Evolutionary conservation across 345 rosid genomes (phyloP).

Genomic region (Geranium brycei): DNA sequence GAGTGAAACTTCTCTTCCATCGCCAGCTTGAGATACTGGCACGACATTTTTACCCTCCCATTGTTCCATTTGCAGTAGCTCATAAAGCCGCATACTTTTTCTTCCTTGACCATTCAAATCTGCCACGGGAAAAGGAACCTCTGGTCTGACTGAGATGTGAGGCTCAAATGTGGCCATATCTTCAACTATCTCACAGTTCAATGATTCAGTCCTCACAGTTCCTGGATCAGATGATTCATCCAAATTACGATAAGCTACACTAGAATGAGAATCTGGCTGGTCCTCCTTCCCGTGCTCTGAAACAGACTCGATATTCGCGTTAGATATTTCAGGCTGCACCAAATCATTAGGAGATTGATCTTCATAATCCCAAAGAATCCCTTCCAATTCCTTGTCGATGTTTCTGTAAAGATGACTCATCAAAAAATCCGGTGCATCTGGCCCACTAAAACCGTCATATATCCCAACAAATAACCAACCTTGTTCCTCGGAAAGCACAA

Average conservation of each 20-base stretch:
- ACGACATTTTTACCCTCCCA: slow-evolving; percentile 27
- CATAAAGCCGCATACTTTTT: slow-evolving; percentile 74
- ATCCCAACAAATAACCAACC: slow-evolving; percentile 97
- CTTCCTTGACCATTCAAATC: slow-evolving; percentile 39
- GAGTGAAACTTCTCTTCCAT: slow-evolving; percentile 15
- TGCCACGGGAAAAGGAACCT: slow-evolving; percentile 28
- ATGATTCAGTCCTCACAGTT: slow-evolving; percentile 19
- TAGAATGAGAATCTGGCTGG: slow-evolving; percentile 17
- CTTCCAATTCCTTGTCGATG: slow-evolving; percentile 82
- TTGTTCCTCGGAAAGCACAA: slow-evolving; percentile 94
- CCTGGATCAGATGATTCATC: slow-evolving; percentile 26
- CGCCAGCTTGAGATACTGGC: slow-evolving; percentile 16
- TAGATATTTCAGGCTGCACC: slow-evolving; percentile 18
- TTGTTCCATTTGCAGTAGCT: slow-evolving; percentile 72
- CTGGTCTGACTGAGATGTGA: slow-evolving; percentile 15
- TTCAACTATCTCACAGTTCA: slow-evolving; percentile 40
- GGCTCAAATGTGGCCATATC: slow-evolving; percentile 18
- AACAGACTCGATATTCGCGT: slow-evolving; percentile 12
- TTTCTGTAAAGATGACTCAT: slow-evolving; percentile 80
- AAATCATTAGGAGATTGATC: slow-evolving; percentile 33
- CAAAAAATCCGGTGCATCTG: slow-evolving; percentile 93
- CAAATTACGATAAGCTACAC: slow-evolving; percentile 20
- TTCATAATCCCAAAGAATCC: slow-evolving; percentile 81
- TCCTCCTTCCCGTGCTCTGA: slow-evolving; percentile 17
- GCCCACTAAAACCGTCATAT: slow-evolving; percentile 97